Base-by-base conservation (phyloP, 371 early-diverging fungal genomes). In the Mortierella sp. region DNA sequence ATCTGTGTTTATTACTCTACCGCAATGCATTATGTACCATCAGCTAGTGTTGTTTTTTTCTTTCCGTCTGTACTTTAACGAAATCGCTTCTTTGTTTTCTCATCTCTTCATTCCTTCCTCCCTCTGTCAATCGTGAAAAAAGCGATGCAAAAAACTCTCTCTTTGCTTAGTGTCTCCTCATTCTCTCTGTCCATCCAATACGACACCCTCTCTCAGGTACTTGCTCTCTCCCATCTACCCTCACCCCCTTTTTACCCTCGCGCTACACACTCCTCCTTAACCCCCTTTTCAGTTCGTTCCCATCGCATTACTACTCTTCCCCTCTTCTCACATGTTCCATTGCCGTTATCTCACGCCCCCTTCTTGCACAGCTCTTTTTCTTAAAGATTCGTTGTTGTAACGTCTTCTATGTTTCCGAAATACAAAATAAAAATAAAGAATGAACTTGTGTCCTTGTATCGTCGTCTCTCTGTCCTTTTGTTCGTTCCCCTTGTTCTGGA, bases 11-110 rank as follows among this genome's bases (percentile, higher is more conserved):
- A 21, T 64, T 37, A 34, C 19, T 37, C 37, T 34, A 19, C 34
- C 40, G 64, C 64, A 64, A 64, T 64, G 64, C 37, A 37, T 21
- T 8, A 64, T 64, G 64, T 64, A 64, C 19, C 64, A 64, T 21
- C 64, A 64, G 24, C 21, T 64, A 37, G 34, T 9, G 16, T 31
- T 59, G 8, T 28, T 14, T 14, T 59, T 37, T 37, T 5, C 19
- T 64, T 64, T 64, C 64, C 19, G 37, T 64, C 40, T 64, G 64
- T 64, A 64, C 64, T 64, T 64, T 64, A 64, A 64, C 64, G 64
- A 64, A 64, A 61, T 26, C 57, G 26, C 28, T 57, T 55, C 55
- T 55, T 61, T 61, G 11, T 61, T 28, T 37, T 61, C 40, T 37
- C 21, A 14, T 13, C 31, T 37, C 31, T 64, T 37, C 9, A 1